Conservation (phyloP, 2,329 filamentous ascomycete species). For the Mollisia scopiformis region DNA sequence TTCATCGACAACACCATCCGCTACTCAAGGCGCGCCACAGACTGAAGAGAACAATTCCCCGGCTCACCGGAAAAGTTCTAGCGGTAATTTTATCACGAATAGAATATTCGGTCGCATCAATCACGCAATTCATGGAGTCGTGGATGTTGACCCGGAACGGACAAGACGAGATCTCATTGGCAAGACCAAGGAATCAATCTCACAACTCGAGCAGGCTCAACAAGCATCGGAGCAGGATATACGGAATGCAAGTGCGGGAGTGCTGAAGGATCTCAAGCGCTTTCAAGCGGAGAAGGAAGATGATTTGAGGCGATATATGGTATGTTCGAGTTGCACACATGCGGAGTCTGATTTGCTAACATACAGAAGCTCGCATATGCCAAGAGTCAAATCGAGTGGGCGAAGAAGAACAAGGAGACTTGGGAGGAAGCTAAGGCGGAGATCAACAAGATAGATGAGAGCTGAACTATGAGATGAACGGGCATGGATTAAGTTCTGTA, state of each 20-base stretch:
- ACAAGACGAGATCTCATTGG: constrained; percentile 92
- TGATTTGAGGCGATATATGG: constrained; percentile 93
- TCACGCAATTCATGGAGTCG: constrained; percentile 94
- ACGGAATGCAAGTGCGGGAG: constrained; percentile 85
- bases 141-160: constrained; percentile 92
- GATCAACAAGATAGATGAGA: constrained; percentile 66
- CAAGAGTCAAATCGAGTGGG: constrained; percentile 75
- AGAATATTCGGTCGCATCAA: constrained; percentile 96
- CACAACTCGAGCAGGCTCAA: constrained; percentile 86
- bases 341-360: constrained; percentile 20
- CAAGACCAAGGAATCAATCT: constrained; percentile 88
- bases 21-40: constrained; percentile 71
- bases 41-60: constrained; percentile 45
- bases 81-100: constrained; percentile 86
- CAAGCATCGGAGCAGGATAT: constrained; percentile 89
- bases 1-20: constrained; percentile 67
- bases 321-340: too few species aligned
- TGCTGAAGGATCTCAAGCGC: constrained; percentile 85
- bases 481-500: constrained; percentile 16
- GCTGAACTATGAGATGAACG: constrained; percentile 27
- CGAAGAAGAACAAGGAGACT: constrained; percentile 70
- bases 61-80: constrained; percentile 77
- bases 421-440: constrained; percentile 75
- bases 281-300: constrained; percentile 97
- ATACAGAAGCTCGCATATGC: constrained; percentile 68